Evolutionary conservation across 768 basidiomycete species (phyloP), one percentile per base, ranked within the genome.

Genomic region (Tylopilus rubrobrunneus): DNA sequence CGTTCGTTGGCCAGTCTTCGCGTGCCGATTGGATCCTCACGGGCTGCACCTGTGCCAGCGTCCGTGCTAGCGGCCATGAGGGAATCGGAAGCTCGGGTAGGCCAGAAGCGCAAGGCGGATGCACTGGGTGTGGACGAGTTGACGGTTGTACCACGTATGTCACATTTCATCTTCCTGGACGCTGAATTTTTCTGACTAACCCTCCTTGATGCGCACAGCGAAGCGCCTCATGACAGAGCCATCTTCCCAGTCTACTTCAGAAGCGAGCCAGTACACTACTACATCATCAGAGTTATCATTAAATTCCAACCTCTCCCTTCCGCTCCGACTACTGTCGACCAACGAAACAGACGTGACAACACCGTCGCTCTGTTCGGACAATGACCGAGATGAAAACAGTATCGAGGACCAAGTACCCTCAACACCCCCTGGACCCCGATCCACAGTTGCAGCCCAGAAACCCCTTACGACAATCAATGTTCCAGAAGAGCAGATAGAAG

Each of bases 311-410:
- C 45, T 58, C 44, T 58, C 58, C 11, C 25, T 53, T 41, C 53
- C 53, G 3, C 45, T 52, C 52, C 59, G 37, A 27, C 62, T 64
- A 11, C 65, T 58, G 74, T 51, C 75, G 60, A 60, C 59, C 21
- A 71, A 69, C 14, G 76, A 73, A 47, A 72, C 74, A 2, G 76
- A 76, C 37, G 52, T 75, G 19, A 73, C 76, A 1, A 90, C 88
- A 0, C 88, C 88, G 0, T 89, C 87, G 0, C 72, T 90, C 15
- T 86, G 81, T 61, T 89, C 88, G 4, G 88, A 90, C 63, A 85
- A 86, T 53, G 86, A 84, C 37, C 75, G 67, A 34, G 73, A 80
- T 10, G 79, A 79, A 33, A 72, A 69, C 1, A 76, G 74, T 48
- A 74, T 74, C 5, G 78, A 82, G 37, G 82, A 83, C 45, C 62